Percentiles rank a stretch among this genome's conserved stretches.
These are phyloP conservation scores for Xylariaceae sp. DNA, from an alignment of 2,329 filamentous ascomycete genomes.

Conservation along the genomic window DNA sequence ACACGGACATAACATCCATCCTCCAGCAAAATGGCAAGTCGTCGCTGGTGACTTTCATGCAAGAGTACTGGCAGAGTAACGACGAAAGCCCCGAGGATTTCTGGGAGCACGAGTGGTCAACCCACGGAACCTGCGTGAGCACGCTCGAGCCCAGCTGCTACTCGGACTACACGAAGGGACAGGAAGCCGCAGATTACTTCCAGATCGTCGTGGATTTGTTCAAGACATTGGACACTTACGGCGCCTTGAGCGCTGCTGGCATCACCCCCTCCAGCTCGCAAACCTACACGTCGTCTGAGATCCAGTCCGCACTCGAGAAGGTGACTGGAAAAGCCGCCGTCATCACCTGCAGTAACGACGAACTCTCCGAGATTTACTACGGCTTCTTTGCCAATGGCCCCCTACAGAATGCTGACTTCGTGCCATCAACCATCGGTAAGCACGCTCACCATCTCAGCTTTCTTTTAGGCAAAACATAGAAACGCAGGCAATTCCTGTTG, in stretches of 20 bases:
- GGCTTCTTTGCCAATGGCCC: conserved; percentile 60
- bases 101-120: conserved; percentile 72
- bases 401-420: conserved; percentile 57
- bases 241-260: conserved; percentile 57
- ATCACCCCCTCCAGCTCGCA: conserved; percentile 50
- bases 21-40: conserved; percentile 43
- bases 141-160: conserved; percentile 67
- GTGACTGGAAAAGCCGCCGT: conserved; percentile 51
- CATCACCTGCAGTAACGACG: conserved; percentile 49
- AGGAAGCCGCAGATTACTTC: conserved; percentile 69
- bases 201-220: conserved; percentile 62
- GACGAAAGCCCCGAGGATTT: conserved; percentile 59
- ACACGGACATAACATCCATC: conserved; percentile 62
- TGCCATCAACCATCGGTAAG: conserved; percentile 39
- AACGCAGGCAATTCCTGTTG: not conserved
- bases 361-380: conserved; percentile 56
- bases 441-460: not conserved
- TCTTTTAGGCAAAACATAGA: not conserved
- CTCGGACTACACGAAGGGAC: conserved; percentile 51
- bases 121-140: conserved; percentile 69
- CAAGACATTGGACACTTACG: conserved; percentile 61
- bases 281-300: conserved; percentile 57
- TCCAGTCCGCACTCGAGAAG: conserved; percentile 54
- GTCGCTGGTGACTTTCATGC: conserved; percentile 61
- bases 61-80: conserved; percentile 67